Percentiles rank a stretch among this genome's conserved stretches.
Evolutionary conservation across 2,329 filamentous ascomycete species (phyloP).

Genomic region (Didymella exigua): DNA sequence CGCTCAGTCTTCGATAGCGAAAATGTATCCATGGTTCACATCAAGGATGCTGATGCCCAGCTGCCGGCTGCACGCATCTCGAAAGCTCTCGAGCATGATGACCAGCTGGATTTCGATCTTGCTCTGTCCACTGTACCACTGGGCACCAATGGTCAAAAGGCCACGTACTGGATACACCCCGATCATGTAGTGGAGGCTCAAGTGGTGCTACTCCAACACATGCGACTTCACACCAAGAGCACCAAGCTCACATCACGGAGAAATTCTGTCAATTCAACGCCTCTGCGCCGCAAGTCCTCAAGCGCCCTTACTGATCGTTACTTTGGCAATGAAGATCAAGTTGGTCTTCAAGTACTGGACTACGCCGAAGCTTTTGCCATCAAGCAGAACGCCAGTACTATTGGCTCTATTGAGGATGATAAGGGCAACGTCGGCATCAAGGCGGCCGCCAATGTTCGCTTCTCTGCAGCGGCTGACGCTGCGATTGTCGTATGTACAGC

Average conservation of each 20-base stretch:
- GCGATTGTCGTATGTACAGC: conserved; percentile 35
- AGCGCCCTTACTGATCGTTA: conserved; percentile 29
- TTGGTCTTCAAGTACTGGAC: conserved; percentile 55
- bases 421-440: conserved; percentile 38
- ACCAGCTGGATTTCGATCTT: conserved; percentile 57
- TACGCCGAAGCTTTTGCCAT: conserved; percentile 54
- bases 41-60: conserved; percentile 23
- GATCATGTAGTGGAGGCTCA: conserved; percentile 62
- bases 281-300: conserved; percentile 35
- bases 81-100: conserved; percentile 47
- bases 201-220: conserved; percentile 57
- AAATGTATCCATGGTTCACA: conserved; percentile 18
- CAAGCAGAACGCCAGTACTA: conserved; percentile 53
- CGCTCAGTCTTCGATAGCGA: conserved; percentile 52
- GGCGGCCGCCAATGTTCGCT: conserved; percentile 44
- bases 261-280: conserved; percentile 29
- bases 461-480: conserved; percentile 43
- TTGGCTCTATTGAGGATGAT: conserved; percentile 49
- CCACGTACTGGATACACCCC: conserved; percentile 60
- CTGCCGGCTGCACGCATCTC: conserved; percentile 46
- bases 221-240: conserved; percentile 48
- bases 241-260: conserved; percentile 23
- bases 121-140: conserved; percentile 55
- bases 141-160: conserved; percentile 53
- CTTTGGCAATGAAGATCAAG: conserved; percentile 44